Conservation (phyloP, 331 rosid species). For the Ulmus americana region DNA sequence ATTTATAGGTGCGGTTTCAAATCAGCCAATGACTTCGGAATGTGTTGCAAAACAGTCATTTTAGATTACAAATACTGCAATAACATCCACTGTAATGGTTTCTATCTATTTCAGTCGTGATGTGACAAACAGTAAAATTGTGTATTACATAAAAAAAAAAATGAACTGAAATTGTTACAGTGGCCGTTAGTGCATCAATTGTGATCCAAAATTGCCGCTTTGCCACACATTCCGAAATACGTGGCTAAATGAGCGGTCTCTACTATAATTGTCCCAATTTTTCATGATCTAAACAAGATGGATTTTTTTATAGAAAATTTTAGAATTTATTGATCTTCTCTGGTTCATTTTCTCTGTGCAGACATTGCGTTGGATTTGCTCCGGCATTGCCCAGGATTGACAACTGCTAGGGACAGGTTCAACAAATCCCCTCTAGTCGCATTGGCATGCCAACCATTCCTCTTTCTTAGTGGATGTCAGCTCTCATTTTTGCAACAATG, state of each 20-base stretch:
- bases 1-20: too few relatives aligned
- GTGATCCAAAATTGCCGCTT: too few relatives aligned
- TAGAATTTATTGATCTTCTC: not conserved
- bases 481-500: not conserved
- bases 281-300: not conserved
- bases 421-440: not conserved
- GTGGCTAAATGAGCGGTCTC: not conserved
- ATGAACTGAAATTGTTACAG: too few relatives aligned
- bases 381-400: not conserved
- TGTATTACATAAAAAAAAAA: too few relatives aligned
- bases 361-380: conserved; percentile 5
- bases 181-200: too few relatives aligned
- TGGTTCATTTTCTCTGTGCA: not conserved
- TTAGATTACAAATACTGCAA: too few relatives aligned
- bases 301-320: not conserved
- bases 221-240: too few relatives aligned
- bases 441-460: not conserved
- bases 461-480: not conserved
- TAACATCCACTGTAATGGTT: too few relatives aligned
- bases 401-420: not conserved
- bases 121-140: too few relatives aligned
- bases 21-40: not conserved
- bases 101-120: too few relatives aligned
- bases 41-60: too few relatives aligned
- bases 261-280: not conserved